Conservation (phyloP, 805 yeast species). For the Phaffomyces antillensis region DNA sequence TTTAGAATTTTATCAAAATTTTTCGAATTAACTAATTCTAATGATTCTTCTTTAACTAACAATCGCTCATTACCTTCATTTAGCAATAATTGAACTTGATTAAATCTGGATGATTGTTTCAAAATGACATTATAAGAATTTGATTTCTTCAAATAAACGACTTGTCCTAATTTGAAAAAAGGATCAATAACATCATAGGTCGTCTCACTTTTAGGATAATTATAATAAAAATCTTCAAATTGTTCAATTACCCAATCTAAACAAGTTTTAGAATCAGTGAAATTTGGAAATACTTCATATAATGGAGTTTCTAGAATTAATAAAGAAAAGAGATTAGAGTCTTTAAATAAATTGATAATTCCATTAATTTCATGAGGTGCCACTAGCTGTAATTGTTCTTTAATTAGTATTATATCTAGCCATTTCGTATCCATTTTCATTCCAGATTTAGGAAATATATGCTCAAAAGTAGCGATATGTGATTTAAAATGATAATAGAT, state of each 20-base stretch:
- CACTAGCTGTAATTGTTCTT: not conserved
- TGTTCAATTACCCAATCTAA: not conserved
- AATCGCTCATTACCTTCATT: conserved; percentile 1
- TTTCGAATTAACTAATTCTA: not conserved
- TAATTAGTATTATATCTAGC: not conserved
- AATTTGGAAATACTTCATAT: not conserved
- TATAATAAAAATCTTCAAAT: not conserved
- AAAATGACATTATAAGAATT: conserved; percentile 4
- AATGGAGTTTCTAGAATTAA: not conserved
- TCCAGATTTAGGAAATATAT: conserved; percentile 1
- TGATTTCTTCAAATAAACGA: conserved; percentile 1
- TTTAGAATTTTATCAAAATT: not conserved
- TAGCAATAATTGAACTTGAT: not conserved
- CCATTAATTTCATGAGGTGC: not conserved
- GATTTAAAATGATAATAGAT: conserved; percentile 6
- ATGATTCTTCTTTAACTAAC: not conserved
- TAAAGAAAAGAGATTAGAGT: not conserved
- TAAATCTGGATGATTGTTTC: not conserved
- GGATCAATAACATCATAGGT: conserved; percentile 4
- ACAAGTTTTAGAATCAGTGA: not conserved
- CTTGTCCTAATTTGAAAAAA: conserved; percentile 5
- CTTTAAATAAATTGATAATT: not conserved
- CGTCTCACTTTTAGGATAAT: conserved; percentile 3
- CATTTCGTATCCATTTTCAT: conserved; percentile 2
- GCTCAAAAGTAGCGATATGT: not conserved